Evolutionary conservation across 83 land plant genomes (phyloP), one percentile per base, ranked within the genome.

Genomic region (Picea abies): DNA sequence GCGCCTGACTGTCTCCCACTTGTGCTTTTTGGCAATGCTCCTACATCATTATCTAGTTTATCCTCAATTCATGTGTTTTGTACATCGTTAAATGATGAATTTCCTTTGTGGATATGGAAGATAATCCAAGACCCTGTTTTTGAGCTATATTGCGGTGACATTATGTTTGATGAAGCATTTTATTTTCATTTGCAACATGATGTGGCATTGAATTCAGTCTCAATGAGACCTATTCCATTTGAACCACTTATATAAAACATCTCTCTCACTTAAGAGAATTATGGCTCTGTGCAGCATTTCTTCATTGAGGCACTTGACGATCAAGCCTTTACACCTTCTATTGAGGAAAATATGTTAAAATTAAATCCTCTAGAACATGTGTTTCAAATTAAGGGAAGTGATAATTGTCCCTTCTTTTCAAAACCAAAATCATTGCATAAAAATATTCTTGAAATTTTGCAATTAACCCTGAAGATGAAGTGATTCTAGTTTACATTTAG

Each of bases 391-490:
- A 96, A 93, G 79, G 97, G 99, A 69, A 82, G 96, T 47, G 99
- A 96, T 68, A 97, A 96, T 81, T 89, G 93, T 10, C 98, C 99
- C 1, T 96, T 96, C 81, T 96, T 96, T 82, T 96, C 99, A 60
- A 96, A 94, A 86, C 99, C 99, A 26, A 96, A 90, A 63, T 88
- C 94, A 4, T 70, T 96, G 12, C 93, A 93, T 88, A 96, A 87
- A 73, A 44, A 89, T 16, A 79, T 96, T 20, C 72, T 95, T 49
- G 94, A 96, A 78, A 93, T 96, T 52, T 88, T 96, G 73, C 88
- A 85, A 79, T 79, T 82, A 79, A 22, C 62, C 4, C 26, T 61
- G 52, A 64, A 82, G 56, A 15, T 10, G 2, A 58, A n/a, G 60
- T 73, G 29, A 47, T 41, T 68, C 20, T 22, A 29, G 29, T 47